Conservation (phyloP, 2,329 filamentous ascomycete genomes). For the Hypocreales sp. region DNA sequence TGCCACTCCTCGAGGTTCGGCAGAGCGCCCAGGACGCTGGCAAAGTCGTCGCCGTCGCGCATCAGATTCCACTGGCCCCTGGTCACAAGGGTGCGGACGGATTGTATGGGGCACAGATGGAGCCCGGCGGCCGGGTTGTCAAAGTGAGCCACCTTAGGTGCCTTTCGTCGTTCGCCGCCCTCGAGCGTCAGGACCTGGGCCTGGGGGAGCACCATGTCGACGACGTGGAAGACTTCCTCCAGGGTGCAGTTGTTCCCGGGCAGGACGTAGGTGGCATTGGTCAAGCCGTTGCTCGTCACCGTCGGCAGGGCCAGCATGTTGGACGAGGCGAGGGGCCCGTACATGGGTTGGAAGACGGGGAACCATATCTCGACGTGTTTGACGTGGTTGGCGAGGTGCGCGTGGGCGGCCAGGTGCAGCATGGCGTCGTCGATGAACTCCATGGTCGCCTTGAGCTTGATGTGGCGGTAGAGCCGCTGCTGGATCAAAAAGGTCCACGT, state of each 20-base stretch:
- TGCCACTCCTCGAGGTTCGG: constrained; percentile 51
- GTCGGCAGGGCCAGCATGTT: constrained; percentile 31
- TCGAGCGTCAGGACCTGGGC: constrained; percentile 55
- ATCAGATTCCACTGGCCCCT: constrained; percentile 69
- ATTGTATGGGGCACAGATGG: constrained; percentile 30
- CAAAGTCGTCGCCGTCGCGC: constrained; percentile 46
- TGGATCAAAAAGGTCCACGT: constrained; percentile 56
- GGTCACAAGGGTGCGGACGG: constrained; percentile 52
- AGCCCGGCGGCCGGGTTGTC: constrained; percentile 11
- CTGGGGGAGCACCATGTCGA: constrained; percentile 41
- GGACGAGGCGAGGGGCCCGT: constrained; percentile 24
- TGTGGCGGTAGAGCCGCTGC: constrained; percentile 56
- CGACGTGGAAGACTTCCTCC: constrained; percentile 52
- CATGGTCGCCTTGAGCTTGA: constrained; percentile 58
- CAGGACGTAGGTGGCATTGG: constrained; percentile 41
- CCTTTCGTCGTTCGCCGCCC: constrained; percentile 63
- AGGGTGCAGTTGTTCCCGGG: constrained; percentile 53
- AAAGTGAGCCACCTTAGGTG: constrained; percentile 42
- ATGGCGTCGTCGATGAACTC: constrained; percentile 44
- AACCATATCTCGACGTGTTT: constrained; percentile 68
- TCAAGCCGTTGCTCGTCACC: constrained; percentile 37
- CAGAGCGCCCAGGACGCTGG: constrained; percentile 42
- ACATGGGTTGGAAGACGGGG: constrained; percentile 51
- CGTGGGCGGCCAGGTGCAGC: constrained; percentile 41
- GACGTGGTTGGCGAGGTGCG: constrained; percentile 47